Conservation (phyloP, 495 filamentous ascomycete genomes). For the Penicillium malachiteum region DNA sequence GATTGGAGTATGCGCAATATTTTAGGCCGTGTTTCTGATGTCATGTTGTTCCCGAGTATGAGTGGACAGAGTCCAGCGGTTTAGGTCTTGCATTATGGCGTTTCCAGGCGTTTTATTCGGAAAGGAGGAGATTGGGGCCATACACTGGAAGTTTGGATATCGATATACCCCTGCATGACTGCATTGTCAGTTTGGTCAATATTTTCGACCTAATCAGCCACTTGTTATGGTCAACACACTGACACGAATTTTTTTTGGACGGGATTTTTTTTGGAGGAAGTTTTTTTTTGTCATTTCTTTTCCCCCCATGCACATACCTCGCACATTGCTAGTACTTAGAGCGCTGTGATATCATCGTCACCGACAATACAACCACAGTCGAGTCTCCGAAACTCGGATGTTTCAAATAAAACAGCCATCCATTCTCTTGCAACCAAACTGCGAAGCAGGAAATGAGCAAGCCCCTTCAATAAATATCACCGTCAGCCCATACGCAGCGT, state of each 20-base stretch:
- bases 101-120: not conserved
- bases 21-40: conserved; percentile 37
- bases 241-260: no score
- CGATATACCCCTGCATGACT: not conserved
- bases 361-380: not conserved
- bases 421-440: not conserved
- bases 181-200: not conserved
- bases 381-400: not conserved
- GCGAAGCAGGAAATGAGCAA: not conserved
- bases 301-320: not conserved
- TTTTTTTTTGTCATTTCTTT: not conserved
- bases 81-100: conserved; percentile 3
- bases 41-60: conserved; percentile 46
- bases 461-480: not conserved
- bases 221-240: no score
- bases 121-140: not conserved
- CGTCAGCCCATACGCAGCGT: not conserved
- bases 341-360: not conserved
- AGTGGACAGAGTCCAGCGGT: conserved; percentile 16
- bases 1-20: conserved; percentile 30
- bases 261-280: no score
- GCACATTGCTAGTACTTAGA: not conserved
- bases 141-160: not conserved
- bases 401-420: not conserved
- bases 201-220: not conserved